Conservation (phyloP, 2,329 filamentous ascomycete species). For the Pseudopyrenochaeta lycopersici region DNA sequence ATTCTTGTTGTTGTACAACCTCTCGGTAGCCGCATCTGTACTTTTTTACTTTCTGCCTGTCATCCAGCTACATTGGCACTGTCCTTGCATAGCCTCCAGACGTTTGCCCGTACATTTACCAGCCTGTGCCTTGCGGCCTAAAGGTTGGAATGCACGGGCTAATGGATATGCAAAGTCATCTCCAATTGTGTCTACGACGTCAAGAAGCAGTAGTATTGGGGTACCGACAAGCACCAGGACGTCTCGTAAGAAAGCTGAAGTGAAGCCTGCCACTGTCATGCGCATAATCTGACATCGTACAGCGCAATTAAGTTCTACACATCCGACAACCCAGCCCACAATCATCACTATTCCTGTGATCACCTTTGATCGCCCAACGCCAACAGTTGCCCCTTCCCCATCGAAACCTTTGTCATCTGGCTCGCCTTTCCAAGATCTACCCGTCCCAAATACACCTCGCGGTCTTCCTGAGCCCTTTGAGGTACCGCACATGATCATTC, state of each 20-base stretch:
- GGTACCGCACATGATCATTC: constrained; percentile 49
- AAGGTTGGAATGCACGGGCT: constrained; percentile 36
- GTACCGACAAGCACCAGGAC: constrained; percentile 13
- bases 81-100: constrained; percentile 13
- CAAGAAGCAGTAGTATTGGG: constrained; percentile 21
- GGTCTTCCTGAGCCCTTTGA: constrained; percentile 46
- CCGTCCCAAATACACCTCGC: constrained; percentile 18
- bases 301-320: constrained; percentile 18
- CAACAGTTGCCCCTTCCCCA: constrained; percentile 1
- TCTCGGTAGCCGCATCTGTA: constrained; percentile 22
- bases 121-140: constrained; percentile 18
- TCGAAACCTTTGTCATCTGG: constrained; percentile 8
- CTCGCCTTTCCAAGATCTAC: not conserved
- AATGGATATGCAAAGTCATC: constrained; percentile 34
- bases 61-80: constrained; percentile 12
- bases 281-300: constrained; percentile 5
- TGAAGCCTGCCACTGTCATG: not conserved
- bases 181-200: not conserved
- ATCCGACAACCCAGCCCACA: constrained; percentile 20
- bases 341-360: constrained; percentile 12
- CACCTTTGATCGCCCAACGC: constrained; percentile 5
- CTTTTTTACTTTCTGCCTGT: constrained; percentile 22
- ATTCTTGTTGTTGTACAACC: constrained; percentile 28
- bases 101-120: constrained; percentile 16
- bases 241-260: constrained; percentile 20